Percentiles rank a stretch among this genome's conserved stretches.
Evolutionary conservation across 345 rosid genomes (phyloP).

Genomic region (Xanthoceras sorbifolium): DNA sequence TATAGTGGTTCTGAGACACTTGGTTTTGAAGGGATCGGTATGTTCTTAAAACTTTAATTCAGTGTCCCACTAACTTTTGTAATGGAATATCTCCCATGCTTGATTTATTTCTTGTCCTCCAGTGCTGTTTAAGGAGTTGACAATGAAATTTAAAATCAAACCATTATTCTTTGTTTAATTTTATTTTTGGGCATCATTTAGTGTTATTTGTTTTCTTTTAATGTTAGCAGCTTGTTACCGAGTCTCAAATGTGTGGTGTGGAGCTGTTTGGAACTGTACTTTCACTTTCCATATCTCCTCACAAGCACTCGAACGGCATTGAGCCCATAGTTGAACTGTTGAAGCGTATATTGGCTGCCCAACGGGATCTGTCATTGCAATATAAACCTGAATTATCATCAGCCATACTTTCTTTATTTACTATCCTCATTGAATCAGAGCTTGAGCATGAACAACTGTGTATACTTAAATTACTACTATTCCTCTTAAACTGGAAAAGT

Average conservation of each 20-base stretch:
- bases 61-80: not conserved
- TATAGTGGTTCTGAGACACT: constrained; percentile 57
- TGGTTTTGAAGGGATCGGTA: constrained; percentile 55
- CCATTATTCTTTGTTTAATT: not conserved
- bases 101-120: constrained; percentile 11
- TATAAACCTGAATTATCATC: constrained; percentile 55
- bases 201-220: constrained; percentile 19
- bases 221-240: constrained; percentile 45
- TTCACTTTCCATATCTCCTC: constrained; percentile 41
- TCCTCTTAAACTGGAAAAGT: constrained; percentile 72
- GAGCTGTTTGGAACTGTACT: constrained; percentile 59
- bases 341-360: constrained; percentile 62
- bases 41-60: constrained; percentile 27
- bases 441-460: constrained; percentile 86
- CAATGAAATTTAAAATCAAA: not conserved
- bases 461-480: constrained; percentile 59
- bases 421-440: constrained; percentile 58
- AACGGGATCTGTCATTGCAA: constrained; percentile 61
- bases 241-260: constrained; percentile 61
- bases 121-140: not conserved
- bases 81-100: constrained; percentile 2
- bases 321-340: constrained; percentile 57
- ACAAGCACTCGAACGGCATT: constrained; percentile 34
- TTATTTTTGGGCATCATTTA: not conserved
- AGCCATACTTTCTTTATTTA: constrained; percentile 52